Evolutionary conservation across 225 moss, liverwort and hornwort genomes (phyloP).

Genomic region (Antitrichia curtipendula): DNA sequence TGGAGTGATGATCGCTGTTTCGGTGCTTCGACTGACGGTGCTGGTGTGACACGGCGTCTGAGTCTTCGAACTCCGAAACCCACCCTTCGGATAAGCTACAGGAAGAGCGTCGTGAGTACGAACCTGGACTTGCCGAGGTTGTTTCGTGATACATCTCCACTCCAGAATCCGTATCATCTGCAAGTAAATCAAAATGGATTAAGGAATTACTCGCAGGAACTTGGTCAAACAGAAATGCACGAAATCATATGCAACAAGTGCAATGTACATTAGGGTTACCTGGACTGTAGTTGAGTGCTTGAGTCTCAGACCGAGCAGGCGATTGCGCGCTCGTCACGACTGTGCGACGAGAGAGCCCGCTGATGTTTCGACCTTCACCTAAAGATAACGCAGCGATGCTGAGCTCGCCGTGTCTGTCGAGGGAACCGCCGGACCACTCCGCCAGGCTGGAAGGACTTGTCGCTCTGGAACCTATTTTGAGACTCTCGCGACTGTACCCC

Average conservation of each 20-base stretch:
- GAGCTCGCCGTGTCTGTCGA: conserved; percentile 30
- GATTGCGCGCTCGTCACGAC: conserved; percentile 15
- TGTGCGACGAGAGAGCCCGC: conserved; percentile 11
- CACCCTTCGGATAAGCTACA: conserved; percentile 10
- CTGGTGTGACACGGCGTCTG: conserved; percentile 12
- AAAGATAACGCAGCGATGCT: conserved; percentile 20
- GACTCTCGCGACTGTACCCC: neutral
- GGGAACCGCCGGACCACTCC: conserved; percentile 28
- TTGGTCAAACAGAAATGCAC: neutral
- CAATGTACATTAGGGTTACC: neutral
- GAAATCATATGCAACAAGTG: neutral
- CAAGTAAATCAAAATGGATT: neutral
- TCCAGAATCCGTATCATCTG: conserved; percentile 49
- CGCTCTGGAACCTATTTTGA: conserved; percentile 6
- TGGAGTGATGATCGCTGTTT: neutral
- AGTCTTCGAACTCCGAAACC: conserved; percentile 22
- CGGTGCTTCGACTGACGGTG: neutral
- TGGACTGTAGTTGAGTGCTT: conserved; percentile 26
- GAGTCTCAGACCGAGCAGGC: conserved; percentile 3
- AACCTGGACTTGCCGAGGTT: conserved; percentile 30
- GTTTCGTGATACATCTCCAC: conserved; percentile 40
- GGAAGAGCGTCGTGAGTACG: conserved; percentile 11
- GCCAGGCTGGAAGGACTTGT: conserved; percentile 21
- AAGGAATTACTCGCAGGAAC: neutral
- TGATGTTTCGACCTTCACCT: conserved; percentile 21